Evolutionary conservation across 179 eudicot genomes (phyloP), one percentile per base, ranked within the genome.

Genomic region (Silene coronaria): DNA sequence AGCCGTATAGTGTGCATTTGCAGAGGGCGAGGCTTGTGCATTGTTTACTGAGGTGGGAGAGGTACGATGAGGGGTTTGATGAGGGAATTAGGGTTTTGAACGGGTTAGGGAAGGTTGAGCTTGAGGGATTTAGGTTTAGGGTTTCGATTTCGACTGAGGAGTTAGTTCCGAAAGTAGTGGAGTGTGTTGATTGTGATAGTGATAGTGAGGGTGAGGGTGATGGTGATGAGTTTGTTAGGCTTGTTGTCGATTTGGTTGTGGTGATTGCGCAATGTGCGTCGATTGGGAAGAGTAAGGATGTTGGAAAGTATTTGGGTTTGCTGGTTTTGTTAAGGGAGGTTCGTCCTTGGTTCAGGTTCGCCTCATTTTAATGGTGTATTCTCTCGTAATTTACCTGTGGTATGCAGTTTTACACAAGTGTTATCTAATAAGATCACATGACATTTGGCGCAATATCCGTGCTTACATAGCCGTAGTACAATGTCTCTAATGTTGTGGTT

Each of bases 341-440:
- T 55, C 74, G 69, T 2, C 89, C 92, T 10, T 93, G 94, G 95
- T 82, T 91, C 77, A 86, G 91, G 97, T 93, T 71, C 28, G 68
- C 38, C 14, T 32, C 70, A 3, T 21, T 24, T 64, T 53, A 14
- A 12, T 21, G 28, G 12, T 27, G 46, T 5, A 3, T 68, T 9
- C 7, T 36, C 46, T 38, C 46, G 46, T 38, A 38, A 38, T 38
- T 5, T 38, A 45, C 2, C 16, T 16, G 16, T 45, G 51, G 3
- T 45, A 38, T 2, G 4, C 51, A 16, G 16, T 45, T 45, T 45
- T 45, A 45, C 51, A 45, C 51, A 45, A 45, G 16, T 12, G 51
- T 11, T 45, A 45, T 45, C 16, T 10, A 38, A 34, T 34, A 34
- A 10, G 12, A 38, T 36, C 10, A 36, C 45, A 36, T 36, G 46